Percentiles rank a stretch among this genome's conserved stretches.
These are phyloP conservation scores for Wickerhamomyces subpelliculosus DNA, from an alignment of 805 yeast genomes.

Conservation along the genomic window DNA sequence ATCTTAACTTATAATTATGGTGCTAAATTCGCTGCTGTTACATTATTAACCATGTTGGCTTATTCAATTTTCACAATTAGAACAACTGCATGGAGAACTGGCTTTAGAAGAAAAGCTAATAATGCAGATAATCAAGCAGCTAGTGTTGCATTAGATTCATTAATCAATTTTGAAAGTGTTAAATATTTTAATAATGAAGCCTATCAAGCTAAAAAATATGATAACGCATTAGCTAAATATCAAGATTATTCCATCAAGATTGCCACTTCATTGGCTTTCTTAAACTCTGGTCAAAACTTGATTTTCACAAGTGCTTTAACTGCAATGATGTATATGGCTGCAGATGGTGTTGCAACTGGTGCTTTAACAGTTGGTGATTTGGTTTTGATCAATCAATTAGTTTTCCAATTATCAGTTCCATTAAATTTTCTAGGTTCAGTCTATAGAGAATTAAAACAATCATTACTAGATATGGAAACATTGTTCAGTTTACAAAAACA, in stretches of 20 bases:
- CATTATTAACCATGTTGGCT: constrained; percentile 80
- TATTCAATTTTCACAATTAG: constrained; percentile 82
- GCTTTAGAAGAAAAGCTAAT: constrained; percentile 83
- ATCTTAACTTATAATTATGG: constrained; percentile 93
- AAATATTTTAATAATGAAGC: constrained; percentile 89
- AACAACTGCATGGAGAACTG: constrained; percentile 96
- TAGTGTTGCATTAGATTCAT: constrained; percentile 85
- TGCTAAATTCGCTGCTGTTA: constrained; percentile 78
- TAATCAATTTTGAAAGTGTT: constrained; percentile 91
- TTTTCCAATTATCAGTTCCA: constrained; percentile 93
- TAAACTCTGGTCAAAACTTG: constrained; percentile 73
- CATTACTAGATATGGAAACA: constrained; percentile 92
- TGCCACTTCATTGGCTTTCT: constrained; percentile 75
- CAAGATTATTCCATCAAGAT: constrained; percentile 66
- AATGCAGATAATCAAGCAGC: constrained; percentile 96
- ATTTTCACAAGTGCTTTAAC: constrained; percentile 87
- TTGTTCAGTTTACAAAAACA: constrained; percentile 79
- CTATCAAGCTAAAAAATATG: constrained; percentile 74
- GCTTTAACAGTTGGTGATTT: constrained; percentile 87
- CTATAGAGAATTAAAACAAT: constrained; percentile 89
- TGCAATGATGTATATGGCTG: constrained; percentile 97
- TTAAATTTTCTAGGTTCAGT: constrained; percentile 92
- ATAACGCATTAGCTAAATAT: constrained; percentile 63
- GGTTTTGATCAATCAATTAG: constrained; percentile 90
- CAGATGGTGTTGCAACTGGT: constrained; percentile 84